Percentiles rank a stretch among this genome's conserved stretches.
Evolutionary conservation across 176 grass and related monocot genomes (phyloP).

Genomic region (Tuctoria greenei): DNA sequence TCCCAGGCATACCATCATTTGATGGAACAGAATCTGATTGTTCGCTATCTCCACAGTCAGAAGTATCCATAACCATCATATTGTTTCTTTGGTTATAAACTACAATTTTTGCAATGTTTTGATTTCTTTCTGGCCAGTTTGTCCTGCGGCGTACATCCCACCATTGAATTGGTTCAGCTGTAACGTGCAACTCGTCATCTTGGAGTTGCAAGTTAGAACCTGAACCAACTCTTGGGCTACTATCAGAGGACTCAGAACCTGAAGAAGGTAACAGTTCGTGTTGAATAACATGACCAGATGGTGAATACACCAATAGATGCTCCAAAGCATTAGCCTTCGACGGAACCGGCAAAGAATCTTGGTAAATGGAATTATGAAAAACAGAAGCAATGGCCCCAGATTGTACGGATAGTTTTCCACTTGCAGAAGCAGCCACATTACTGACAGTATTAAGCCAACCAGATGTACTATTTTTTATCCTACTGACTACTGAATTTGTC

Average conservation of each 20-base stretch:
- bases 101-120: conserved; percentile 65
- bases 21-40: conserved; percentile 50
- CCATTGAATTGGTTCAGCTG: conserved; percentile 95
- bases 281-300: conserved; percentile 97
- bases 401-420: conserved; percentile 72
- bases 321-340: conserved; percentile 85
- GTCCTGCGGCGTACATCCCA: conserved; percentile 98
- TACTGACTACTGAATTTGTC: conserved; percentile 83
- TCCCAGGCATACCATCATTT: conserved; percentile 50
- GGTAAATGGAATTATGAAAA: conserved; percentile 84
- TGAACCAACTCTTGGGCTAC: conserved; percentile 57
- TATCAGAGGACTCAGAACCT: conserved; percentile 61
- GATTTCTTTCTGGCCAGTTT: conserved; percentile 91
- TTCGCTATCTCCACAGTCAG: conserved; percentile 63
- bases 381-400: conserved; percentile 81
- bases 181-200: conserved; percentile 93
- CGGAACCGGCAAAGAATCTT: conserved; percentile 47
- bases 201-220: conserved; percentile 61
- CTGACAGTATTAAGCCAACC: conserved; percentile 98
- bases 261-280: conserved; percentile 88
- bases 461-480: conserved; percentile 91
- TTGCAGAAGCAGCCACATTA: conserved; percentile 90
- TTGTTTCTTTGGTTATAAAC: conserved; percentile 53
- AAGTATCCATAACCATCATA: conserved; percentile 52
- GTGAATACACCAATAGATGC: conserved; percentile 96